Evolutionary conservation across 129 eudicot species (phyloP), one percentile per base, ranked within the genome.

Genomic region (Calendula officinalis): DNA sequence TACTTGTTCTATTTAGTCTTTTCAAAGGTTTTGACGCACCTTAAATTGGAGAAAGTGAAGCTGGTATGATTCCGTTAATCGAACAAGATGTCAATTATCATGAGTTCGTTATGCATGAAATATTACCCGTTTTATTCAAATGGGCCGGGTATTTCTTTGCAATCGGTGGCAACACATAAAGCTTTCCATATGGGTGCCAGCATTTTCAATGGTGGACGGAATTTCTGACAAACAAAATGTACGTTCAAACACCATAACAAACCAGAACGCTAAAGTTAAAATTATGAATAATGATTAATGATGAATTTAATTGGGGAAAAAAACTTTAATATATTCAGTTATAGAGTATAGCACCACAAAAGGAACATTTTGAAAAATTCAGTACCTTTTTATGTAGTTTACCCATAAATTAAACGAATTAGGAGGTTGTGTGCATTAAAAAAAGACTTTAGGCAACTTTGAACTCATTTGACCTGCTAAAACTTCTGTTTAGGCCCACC

Each of bases 131-230:
- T 48, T 65, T 74, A 73, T 74, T 51, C 73, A 74, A 74, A 57
- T 38, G 22, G 39, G 11, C 46, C 67, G 3, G 65, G 39, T 46
- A 33, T 74, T 57, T 66, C 73, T 49, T 66, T 62, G 51, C 46
- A 51, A 14, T 72, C 66, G 3, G 77, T 64, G 71, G 77, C 77
- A 44, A 35, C 58, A 72, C 77, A 72, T 45, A 72, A 56, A 64
- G 77, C 77, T 64, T 72, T 72, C 77, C 77, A 72, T 4, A 72
- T 64, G 35, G 77, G 77, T 13, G 63, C 84, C 45, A 92, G 70
- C 89, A 88, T 83, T 68, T 75, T 64, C 36, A 88, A 66, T 47
- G 98, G 95, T 36, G 92, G 96, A 42, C 75, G 81, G 12, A 80
- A 66, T 81, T 85, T 87, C 98, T 92, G 78, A 48, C 14, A 58